phyloP scores from a whole-genome alignment of 208 protist species.

The Entamoeba dispar region DNA sequence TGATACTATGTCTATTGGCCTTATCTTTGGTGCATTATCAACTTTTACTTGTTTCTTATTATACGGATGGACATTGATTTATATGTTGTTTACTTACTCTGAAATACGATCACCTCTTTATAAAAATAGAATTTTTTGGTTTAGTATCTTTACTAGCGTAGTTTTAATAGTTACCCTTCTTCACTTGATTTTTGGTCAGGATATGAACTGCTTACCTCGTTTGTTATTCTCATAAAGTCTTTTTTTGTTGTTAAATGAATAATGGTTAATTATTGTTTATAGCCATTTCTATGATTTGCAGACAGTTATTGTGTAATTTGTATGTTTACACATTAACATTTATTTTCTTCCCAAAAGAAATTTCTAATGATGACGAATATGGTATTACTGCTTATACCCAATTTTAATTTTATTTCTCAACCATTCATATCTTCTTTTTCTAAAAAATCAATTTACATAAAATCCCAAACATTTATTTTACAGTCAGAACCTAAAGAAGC shows the following conservation, averaged over 20 bases:
- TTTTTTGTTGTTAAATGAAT: not conserved
- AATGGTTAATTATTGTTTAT: not conserved
- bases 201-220: not conserved
- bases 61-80: not conserved
- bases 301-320: not conserved
- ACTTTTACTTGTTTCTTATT: not conserved
- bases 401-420: no score
- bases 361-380: not conserved
- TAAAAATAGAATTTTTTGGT: not conserved
- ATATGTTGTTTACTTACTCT: not conserved
- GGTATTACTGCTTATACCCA: not conserved
- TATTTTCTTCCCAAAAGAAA: not conserved
- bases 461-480: not conserved
- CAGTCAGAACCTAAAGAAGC: not conserved
- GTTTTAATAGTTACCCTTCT: not conserved
- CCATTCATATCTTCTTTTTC: not conserved
- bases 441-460: not conserved
- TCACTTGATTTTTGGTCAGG: not conserved
- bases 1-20: not conserved
- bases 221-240: not conserved
- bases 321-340: not conserved
- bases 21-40: not conserved
- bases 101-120: not conserved
- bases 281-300: not conserved
- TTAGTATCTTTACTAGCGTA: not conserved